Conservation (phyloP, 768 basidiomycete genomes). For the Suillus placidus region DNA sequence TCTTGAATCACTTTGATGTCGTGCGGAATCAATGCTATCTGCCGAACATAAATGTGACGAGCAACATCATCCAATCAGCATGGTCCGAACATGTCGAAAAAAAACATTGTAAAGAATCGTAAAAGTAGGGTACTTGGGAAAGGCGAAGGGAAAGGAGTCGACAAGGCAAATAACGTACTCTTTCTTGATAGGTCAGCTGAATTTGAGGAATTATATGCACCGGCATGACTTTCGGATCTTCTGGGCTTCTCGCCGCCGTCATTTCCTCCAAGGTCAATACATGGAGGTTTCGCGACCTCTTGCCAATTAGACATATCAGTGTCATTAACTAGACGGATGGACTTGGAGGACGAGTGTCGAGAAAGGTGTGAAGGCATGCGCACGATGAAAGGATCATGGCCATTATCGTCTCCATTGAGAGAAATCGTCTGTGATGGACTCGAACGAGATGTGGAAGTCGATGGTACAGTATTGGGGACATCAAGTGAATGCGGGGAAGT, state of each 20-base stretch:
- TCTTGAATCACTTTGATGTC: conserved; percentile 31
- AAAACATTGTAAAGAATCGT: not conserved
- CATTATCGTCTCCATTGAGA: conserved; percentile 23
- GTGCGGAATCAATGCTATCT: conserved; percentile 34
- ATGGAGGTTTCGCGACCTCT: conserved; percentile 40
- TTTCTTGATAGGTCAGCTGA: conserved; percentile 39
- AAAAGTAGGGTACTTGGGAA: conserved; percentile 1
- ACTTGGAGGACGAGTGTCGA: conserved; percentile 30
- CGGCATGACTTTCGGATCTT: conserved; percentile 8
- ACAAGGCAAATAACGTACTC: conserved; percentile 36
- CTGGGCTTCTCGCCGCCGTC: not conserved
- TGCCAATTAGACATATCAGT: conserved; percentile 48
- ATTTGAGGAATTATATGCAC: conserved; percentile 20
- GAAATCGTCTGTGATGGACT: not conserved
- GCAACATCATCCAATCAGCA: conserved; percentile 8
- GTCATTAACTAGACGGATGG: conserved; percentile 24
- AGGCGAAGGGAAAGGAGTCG: conserved; percentile 1
- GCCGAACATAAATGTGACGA: conserved; percentile 13
- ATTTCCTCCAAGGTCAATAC: not conserved
- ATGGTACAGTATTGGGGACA: not conserved
- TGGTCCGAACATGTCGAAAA: conserved; percentile 5
- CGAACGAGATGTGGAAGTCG: conserved; percentile 12
- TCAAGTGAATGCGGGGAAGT: not conserved
- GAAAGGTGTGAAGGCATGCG: conserved; percentile 38
- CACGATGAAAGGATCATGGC: conserved; percentile 50